phyloP scores from a whole-genome alignment of 345 rosid species.

The Gossypium arboreum region DNA sequence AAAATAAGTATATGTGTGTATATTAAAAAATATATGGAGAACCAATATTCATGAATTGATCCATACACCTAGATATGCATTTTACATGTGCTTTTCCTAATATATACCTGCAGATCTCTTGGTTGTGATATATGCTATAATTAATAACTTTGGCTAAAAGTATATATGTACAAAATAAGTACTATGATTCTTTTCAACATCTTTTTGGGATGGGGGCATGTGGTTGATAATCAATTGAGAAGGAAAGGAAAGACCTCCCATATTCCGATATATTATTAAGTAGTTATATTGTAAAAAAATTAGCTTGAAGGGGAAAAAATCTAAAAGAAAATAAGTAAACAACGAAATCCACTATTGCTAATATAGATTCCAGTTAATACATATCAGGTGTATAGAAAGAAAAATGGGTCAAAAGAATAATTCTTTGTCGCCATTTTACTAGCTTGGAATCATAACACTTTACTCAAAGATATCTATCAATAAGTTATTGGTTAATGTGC shows the following conservation, averaged over 20 bases:
- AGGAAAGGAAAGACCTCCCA: no score
- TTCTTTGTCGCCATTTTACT: conserved; percentile 8
- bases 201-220: no score
- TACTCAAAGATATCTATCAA: not conserved
- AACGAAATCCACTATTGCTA: not conserved
- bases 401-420: conserved; percentile 1
- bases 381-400: not conserved
- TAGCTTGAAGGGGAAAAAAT: not conserved
- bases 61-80: no score
- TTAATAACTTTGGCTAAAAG: not conserved
- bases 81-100: not conserved
- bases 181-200: no score
- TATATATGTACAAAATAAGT: no score
- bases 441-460: not conserved
- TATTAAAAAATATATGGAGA: no score
- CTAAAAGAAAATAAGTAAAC: not conserved
- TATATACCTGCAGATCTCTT: no score
- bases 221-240: no score
- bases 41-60: no score
- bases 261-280: not conserved
- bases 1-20: no score
- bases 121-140: not conserved
- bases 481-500: no score
- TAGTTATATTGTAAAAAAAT: no score
- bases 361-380: not conserved